Base-by-base conservation (phyloP, 2,329 filamentous ascomycete genomes). In the Botrytis cinerea region DNA sequence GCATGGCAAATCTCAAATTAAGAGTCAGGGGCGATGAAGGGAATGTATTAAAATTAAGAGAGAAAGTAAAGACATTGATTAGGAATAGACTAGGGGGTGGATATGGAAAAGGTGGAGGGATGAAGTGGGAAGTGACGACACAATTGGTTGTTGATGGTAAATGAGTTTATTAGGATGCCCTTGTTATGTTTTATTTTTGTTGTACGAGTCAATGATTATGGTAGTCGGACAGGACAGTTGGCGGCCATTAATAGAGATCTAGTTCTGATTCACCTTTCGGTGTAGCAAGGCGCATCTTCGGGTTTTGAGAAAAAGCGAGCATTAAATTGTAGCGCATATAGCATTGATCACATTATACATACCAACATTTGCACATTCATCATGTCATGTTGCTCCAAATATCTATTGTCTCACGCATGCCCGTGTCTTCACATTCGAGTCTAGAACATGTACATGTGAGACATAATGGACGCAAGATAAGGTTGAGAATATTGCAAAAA, bases 41-140 rank as follows among this genome's bases (percentile, higher is more conserved):
- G 22, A 88, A 91, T 9, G 84, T 97, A 74, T 86, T 87, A 74
- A 92, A 91, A 78, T 83, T 98, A 76, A 89, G 95, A 73, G 91
- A 92, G 75, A 90, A 93, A 63, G 89, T 98, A 68, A 87, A 89
- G 25, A 91, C 91, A 74, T 84, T 98, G 79, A 90, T 99, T 70
- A 92, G 93, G 81, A 97, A 96, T 80, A 87, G 93, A 46, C 85
- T 99, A 12, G 95, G 94, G 7, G 95, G 95, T 74, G 93, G 93
- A 2, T 97, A 97, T 82, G 95, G 95, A 14, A 88, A 89, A 61
- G 92, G 92, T 7, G 90, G 89, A 22, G 92, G 91, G 54, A 86
- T 96, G 80, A 91, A 91, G 79, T 99, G 96, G 96, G 96, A 99
- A 84, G 93, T 98, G 22, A 97, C 93, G 64, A 86, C 97, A 70